A percentile compares a stretch with the other conserved stretches of the same genome.
These are phyloP conservation scores for Marchantia polymorpha DNA, from an alignment of 225 moss, liverwort and hornwort genomes.

Conservation along the genomic window DNA sequence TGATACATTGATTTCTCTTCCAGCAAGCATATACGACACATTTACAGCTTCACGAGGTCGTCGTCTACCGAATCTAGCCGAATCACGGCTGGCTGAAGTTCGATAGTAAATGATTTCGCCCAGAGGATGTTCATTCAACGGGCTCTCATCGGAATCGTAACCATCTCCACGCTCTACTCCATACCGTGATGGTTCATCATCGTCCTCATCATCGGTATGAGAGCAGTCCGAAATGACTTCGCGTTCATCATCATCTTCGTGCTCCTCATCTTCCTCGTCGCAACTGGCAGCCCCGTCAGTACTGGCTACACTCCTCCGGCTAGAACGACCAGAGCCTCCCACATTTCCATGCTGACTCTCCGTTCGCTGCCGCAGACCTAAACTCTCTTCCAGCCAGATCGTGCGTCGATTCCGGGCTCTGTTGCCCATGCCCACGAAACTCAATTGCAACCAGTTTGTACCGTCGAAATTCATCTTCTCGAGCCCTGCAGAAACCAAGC, in stretches of 20 bases:
- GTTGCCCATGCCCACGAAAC: neutral
- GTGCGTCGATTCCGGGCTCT: neutral
- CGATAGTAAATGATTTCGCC: constrained; percentile 45
- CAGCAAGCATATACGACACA: constrained; percentile 57
- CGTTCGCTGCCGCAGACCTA: neutral
- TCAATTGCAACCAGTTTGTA: constrained; percentile 3
- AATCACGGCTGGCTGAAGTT: constrained; percentile 51
- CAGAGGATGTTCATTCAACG: constrained; percentile 44
- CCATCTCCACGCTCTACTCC: neutral
- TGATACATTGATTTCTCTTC: constrained; percentile 71
- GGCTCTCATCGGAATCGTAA: neutral
- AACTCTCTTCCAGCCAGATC: constrained; percentile 12
- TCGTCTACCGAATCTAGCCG: constrained; percentile 49
- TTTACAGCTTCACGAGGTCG: constrained; percentile 57
- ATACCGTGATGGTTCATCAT: constrained; percentile 10
- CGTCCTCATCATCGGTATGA: constrained; percentile 21
- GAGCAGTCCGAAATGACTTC: neutral
- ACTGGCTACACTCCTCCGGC: neutral
- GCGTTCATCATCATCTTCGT: neutral
- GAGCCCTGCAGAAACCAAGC: neutral
- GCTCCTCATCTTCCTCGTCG: neutral
- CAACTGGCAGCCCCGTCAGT: neutral
- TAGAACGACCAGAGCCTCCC: neutral
- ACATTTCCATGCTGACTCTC: neutral
- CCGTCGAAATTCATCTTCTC: constrained; percentile 8